phyloP scores from a whole-genome alignment of 1,139 yeast genomes.

The Waltiozyma sp. region DNA sequence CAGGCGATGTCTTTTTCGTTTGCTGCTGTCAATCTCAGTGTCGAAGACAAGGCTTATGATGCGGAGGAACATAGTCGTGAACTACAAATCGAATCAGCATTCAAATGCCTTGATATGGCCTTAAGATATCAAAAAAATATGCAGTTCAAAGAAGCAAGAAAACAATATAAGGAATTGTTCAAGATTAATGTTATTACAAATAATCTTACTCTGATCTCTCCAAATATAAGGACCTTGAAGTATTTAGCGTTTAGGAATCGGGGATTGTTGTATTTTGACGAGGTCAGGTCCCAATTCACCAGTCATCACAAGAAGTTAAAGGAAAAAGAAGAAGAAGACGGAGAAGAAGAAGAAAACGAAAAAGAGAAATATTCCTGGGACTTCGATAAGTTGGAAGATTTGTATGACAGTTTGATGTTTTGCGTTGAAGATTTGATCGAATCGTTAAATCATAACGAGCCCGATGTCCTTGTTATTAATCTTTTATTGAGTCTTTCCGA shows the following conservation, averaged over 20 bases:
- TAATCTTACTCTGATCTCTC: constrained; percentile 50
- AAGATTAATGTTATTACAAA: constrained; percentile 33
- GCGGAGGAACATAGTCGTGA: constrained; percentile 86
- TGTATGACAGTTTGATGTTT: constrained; percentile 25
- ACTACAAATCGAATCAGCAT: constrained; percentile 80
- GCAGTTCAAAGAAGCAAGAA: constrained; percentile 38
- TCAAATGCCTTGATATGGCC: constrained; percentile 64
- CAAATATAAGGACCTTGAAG: constrained; percentile 60
- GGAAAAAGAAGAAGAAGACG: not conserved
- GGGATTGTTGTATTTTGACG: constrained; percentile 58
- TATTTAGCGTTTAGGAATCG: constrained; percentile 74
- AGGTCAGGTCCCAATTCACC: constrained; percentile 23
- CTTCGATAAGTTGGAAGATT: constrained; percentile 1
- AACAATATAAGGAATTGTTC: constrained; percentile 52
- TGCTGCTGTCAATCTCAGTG: constrained; percentile 67
- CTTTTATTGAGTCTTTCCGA: constrained; percentile 38
- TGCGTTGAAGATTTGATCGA: constrained; percentile 44
- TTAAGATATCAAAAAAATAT: constrained; percentile 45
- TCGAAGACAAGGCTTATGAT: constrained; percentile 58
- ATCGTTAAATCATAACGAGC: constrained; percentile 51
- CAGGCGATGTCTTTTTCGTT: constrained; percentile 52
- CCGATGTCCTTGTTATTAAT: constrained; percentile 42
- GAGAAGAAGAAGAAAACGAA: not conserved
- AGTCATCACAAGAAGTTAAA: not conserved
- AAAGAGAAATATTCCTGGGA: not conserved